These are phyloP conservation scores for Claviceps spartinae DNA, from an alignment of 2,329 filamentous ascomycete species.

Conservation along the genomic window DNA sequence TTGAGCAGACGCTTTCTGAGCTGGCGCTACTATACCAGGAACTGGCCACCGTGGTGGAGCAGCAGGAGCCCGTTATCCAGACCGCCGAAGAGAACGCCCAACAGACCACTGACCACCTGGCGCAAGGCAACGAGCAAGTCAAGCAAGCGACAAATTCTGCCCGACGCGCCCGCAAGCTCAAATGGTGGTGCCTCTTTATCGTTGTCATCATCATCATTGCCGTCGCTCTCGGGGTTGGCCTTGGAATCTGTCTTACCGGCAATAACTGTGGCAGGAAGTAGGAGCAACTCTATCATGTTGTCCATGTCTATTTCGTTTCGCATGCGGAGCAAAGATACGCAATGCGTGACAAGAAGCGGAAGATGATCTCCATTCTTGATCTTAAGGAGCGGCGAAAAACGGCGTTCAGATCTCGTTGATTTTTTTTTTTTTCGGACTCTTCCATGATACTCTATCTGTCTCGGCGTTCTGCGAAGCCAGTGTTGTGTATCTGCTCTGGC, in stretches of 20 bases:
- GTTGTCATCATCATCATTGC: conserved; percentile 43
- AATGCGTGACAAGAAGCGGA: neutral
- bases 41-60: conserved; percentile 59
- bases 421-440: no score
- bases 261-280: conserved; percentile 5
- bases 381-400: neutral
- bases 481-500: neutral
- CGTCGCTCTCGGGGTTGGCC: conserved; percentile 39
- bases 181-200: conserved; percentile 66
- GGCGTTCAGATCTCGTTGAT: neutral
- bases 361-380: neutral
- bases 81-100: conserved; percentile 52
- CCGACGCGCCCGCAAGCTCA: conserved; percentile 55
- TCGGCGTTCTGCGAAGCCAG: neutral
- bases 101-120: conserved; percentile 51
- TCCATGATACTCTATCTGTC: neutral
- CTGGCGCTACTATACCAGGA: conserved; percentile 59
- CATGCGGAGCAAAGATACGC: neutral
- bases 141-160: conserved; percentile 54
- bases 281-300: neutral
- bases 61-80: conserved; percentile 52
- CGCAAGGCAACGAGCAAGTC: conserved; percentile 57
- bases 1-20: conserved; percentile 61
- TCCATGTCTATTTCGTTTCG: neutral
- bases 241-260: conserved; percentile 32